Percentiles rank a stretch among this genome's conserved stretches.
Evolutionary conservation across 768 basidiomycete genomes (phyloP).

Genomic region (Scleroderma bovista): DNA sequence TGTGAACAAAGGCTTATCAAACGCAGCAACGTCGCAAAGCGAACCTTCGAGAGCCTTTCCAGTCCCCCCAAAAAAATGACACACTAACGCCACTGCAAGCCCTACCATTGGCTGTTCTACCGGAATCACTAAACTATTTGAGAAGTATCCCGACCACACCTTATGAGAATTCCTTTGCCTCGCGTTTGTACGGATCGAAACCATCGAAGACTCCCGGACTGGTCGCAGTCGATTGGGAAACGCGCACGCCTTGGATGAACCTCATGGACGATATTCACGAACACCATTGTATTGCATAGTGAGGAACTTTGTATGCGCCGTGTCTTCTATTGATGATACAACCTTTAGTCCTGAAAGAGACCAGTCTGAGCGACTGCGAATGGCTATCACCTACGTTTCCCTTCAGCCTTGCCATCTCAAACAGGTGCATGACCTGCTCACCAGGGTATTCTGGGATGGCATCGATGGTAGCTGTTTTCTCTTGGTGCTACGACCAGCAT

Average conservation of each 20-base stretch:
- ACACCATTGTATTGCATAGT: slow-evolving; percentile 63
- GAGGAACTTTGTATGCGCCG: slow-evolving; percentile 17
- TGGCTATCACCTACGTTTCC: slow-evolving; percentile 59
- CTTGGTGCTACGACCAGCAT: too few species aligned
- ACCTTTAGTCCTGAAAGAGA: slow-evolving; percentile 50
- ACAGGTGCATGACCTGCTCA: slow-evolving; percentile 69
- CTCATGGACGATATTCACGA: slow-evolving; percentile 68
- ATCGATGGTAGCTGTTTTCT: slow-evolving; percentile 51
- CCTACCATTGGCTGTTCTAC: slow-evolving; percentile 20
- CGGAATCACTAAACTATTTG: slow-evolving; percentile 45
- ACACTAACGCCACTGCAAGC: slow-evolving; percentile 25
- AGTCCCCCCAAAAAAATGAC: slow-evolving; percentile 2
- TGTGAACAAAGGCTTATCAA: not conserved
- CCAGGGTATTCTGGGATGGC: slow-evolving; percentile 69
- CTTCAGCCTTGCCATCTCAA: slow-evolving; percentile 54
- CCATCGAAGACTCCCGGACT: slow-evolving; percentile 26
- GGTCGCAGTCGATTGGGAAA: slow-evolving; percentile 70
- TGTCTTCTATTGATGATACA: not conserved
- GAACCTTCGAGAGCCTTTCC: slow-evolving; percentile 4
- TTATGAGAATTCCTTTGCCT: slow-evolving; percentile 60
- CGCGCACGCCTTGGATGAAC: slow-evolving; percentile 63
- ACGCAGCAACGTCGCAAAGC: slow-evolving; percentile 18
- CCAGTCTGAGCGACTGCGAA: slow-evolving; percentile 33
- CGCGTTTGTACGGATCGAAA: slow-evolving; percentile 48
- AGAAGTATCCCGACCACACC: slow-evolving; percentile 55